Conservation (phyloP, 768 basidiomycete species). For the Auricularia auricula-judae region DNA sequence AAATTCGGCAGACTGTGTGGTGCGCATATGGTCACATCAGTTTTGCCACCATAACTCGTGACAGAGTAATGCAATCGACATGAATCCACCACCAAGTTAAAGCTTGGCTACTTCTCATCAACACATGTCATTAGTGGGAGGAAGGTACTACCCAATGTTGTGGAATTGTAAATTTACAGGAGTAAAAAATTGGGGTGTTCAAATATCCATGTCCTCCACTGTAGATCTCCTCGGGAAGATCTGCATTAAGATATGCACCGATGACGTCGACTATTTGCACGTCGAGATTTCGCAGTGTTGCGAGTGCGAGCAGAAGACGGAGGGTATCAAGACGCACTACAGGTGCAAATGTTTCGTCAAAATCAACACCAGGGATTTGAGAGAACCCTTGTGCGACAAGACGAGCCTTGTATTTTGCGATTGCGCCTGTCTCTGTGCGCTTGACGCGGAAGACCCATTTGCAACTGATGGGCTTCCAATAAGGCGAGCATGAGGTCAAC, state of each 20-base stretch:
- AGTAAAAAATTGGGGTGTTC: no score
- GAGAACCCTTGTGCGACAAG: constrained; percentile 25
- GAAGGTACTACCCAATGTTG: no score
- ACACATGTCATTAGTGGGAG: no score
- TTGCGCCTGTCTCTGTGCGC: constrained; percentile 14
- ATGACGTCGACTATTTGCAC: constrained; percentile 29
- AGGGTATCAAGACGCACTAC: constrained; percentile 17
- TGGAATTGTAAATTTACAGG: no score
- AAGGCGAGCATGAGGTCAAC: constrained; percentile 11
- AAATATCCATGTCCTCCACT: no score
- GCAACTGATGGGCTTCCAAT: constrained; percentile 13
- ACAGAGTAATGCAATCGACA: no score
- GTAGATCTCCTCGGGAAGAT: constrained; percentile 26
- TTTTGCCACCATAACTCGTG: no score
- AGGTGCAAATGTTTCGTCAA: constrained; percentile 2
- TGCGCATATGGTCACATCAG: no score
- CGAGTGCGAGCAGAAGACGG: constrained; percentile 25
- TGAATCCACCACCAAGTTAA: no score
- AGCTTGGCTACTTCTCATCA: no score
- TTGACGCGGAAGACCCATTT: constrained; percentile 21
- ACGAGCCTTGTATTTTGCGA: constrained; percentile 24
- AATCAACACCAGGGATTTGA: constrained; percentile 30
- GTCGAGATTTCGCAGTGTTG: constrained; percentile 23
- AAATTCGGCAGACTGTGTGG: no score
- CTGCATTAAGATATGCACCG: constrained; percentile 24